Evolutionary conservation across 129 eudicot genomes (phyloP).

Genomic region (Helianthus annuus): DNA sequence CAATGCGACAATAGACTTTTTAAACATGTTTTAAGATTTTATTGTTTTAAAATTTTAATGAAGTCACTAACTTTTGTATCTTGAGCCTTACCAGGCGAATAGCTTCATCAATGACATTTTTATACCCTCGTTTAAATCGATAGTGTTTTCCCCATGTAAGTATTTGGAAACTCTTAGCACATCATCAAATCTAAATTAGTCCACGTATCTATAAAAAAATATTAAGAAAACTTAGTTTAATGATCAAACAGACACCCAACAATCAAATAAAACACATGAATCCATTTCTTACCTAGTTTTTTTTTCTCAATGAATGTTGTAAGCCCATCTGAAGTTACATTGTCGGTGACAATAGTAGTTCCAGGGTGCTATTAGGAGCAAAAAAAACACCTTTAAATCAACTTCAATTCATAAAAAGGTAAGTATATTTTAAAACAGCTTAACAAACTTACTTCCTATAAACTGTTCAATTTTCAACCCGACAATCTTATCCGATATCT

Average conservation of each 20-base stretch:
- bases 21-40: not conserved
- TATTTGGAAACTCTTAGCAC: slow-evolving; percentile 24
- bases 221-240: not conserved
- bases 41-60: not conserved
- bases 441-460: slow-evolving; percentile 78
- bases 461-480: slow-evolving; percentile 83
- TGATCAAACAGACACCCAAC: not conserved
- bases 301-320: slow-evolving; percentile 87
- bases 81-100: slow-evolving; percentile 72
- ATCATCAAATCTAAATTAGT: slow-evolving; percentile 5
- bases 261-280: not conserved
- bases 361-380: slow-evolving; percentile 74
- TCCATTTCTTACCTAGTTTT: no score
- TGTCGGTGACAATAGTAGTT: slow-evolving; percentile 95
- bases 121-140: slow-evolving; percentile 96
- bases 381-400: slow-evolving; percentile 21
- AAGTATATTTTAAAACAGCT: not conserved
- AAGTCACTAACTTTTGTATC: not conserved
- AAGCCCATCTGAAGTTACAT: slow-evolving; percentile 97
- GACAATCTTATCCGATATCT: slow-evolving; percentile 62
- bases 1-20: slow-evolving; percentile 14
- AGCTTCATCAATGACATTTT: slow-evolving; percentile 94
- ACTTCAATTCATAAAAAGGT: slow-evolving; percentile 12
- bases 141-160: slow-evolving; percentile 86
- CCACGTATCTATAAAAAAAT: no score